Evolutionary conservation across 2,329 filamentous ascomycete genomes (phyloP), one percentile per base, ranked within the genome.

Genomic region (Xylaria sp.): DNA sequence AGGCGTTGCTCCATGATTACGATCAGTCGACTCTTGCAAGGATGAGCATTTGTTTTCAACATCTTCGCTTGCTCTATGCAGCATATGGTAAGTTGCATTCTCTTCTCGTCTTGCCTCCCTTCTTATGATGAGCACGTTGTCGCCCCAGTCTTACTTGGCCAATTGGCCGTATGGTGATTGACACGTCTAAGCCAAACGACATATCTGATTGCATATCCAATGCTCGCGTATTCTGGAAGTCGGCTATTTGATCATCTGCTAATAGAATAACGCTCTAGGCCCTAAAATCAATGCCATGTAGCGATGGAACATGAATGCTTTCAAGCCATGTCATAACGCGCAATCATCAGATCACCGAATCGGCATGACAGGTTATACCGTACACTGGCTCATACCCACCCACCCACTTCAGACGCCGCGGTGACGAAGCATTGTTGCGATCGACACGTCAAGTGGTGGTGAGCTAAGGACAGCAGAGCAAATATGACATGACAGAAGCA

Each of bases 131-230:
- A 83, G 75, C 72, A 75, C 72, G 61, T 75, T 80, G 81, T 83
- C 81, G 81, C 81, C 81, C 81, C 81, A 81, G 80, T 79, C 81
- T 79, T 80, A 83, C 67, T 73, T 62, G 53, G 63, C 63, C 61
- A 54, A 58, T 69, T 59, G 68, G 67, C 69, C 63, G 67, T 54
- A 77, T 83, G 80, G 79, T 83, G 81, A 83, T 78, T 73, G 78
- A 82, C 80, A 76, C 71, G 76, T 78, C 77, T 75, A 75, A 76
- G 77, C 76, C 79, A 79, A 78, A 73, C 62, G 75, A 79, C 76
- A 76, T 72, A 56, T 71, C 76, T 79, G 76, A 79, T 69, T 60
- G 55, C 61, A 64, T 57, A 55, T 48, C 50, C 55, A 19, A 18
- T 42, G 23, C 46, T 48, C n/a, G 42, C 55, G 18, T 50, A 39